A percentile compares a stretch with the other conserved stretches of the same genome.
These are phyloP conservation scores for Xanthoparmelia taractica DNA, from an alignment of 495 filamentous ascomycete species.

Conservation along the genomic window DNA sequence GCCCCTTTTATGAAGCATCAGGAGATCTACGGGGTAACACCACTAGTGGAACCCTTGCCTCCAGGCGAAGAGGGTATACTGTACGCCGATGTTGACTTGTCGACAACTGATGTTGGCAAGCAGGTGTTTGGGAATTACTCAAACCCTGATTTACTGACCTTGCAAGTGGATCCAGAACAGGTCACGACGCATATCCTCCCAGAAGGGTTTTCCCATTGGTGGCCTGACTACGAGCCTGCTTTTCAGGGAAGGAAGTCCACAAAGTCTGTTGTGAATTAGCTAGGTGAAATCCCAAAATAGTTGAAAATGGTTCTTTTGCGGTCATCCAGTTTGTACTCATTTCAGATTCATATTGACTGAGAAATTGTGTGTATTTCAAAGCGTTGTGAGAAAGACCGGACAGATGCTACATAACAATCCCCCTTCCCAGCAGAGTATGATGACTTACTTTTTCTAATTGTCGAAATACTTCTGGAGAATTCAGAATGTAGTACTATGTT, in stretches of 20 bases:
- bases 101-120: slow-evolving; percentile 28
- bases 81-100: slow-evolving; percentile 31
- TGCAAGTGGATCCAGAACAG: not conserved
- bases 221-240: not conserved
- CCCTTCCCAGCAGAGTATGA: not conserved
- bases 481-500: not conserved
- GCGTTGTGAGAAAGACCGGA: not conserved
- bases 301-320: not conserved
- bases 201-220: too few relatives aligned
- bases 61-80: slow-evolving; percentile 30
- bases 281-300: not conserved
- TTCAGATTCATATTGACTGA: not conserved
- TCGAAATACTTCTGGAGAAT: not conserved
- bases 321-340: not conserved
- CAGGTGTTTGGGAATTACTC: slow-evolving; percentile 31
- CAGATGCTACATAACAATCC: not conserved
- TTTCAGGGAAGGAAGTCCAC: not conserved
- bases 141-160: slow-evolving; percentile 27
- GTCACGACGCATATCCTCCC: too few relatives aligned
- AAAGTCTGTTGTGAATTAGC: not conserved
- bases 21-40: slow-evolving; percentile 29
- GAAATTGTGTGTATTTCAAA: not conserved
- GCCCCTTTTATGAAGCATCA: slow-evolving; percentile 27
- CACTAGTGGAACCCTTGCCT: slow-evolving; percentile 23
- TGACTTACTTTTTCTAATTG: not conserved